Percentiles rank a stretch among this genome's conserved stretches.
Evolutionary conservation across 768 basidiomycete species (phyloP).

Genomic region (Auricularia sp.): DNA sequence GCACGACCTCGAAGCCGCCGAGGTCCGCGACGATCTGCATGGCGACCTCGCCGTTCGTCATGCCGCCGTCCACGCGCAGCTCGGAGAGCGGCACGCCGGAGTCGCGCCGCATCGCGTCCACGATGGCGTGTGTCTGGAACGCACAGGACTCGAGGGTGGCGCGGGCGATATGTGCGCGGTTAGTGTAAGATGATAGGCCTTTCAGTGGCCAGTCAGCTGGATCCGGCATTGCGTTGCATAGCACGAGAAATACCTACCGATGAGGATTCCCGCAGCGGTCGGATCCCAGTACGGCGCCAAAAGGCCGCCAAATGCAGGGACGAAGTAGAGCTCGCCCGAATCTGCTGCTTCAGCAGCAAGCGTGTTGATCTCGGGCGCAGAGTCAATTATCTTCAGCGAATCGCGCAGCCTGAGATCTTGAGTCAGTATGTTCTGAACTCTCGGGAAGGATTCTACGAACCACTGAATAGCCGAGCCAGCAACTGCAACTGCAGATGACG

Average conservation of each 20-base stretch:
- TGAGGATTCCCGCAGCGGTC: constrained; percentile 75
- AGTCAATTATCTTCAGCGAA: constrained; percentile 71
- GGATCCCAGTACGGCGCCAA: constrained; percentile 98
- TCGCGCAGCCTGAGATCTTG: constrained; percentile 66
- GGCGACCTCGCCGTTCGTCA: constrained; percentile 87
- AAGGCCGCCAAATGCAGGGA: constrained; percentile 91
- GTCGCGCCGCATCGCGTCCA: constrained; percentile 92
- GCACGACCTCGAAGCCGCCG: constrained; percentile 82
- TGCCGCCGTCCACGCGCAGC: constrained; percentile 96
- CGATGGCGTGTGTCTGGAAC: constrained; percentile 89
- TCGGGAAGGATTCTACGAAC: constrained; percentile 21
- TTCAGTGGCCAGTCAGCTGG: not conserved
- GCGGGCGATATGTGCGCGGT: constrained; percentile 84
- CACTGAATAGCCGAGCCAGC: constrained; percentile 95
- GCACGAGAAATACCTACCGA: constrained; percentile 37
- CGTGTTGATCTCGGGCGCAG: constrained; percentile 74
- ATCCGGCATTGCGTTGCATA: not conserved
- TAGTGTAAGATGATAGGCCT: constrained; percentile 82
- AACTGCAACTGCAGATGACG: constrained; percentile 56
- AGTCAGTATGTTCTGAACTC: not conserved
- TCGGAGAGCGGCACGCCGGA: constrained; percentile 68
- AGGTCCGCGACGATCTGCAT: constrained; percentile 83
- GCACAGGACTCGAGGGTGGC: constrained; percentile 95
- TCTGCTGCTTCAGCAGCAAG: constrained; percentile 68
- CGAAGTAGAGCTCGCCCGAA: constrained; percentile 90